Evolutionary conservation across 2,329 filamentous ascomycete species (phyloP), one percentile per base, ranked within the genome.

Genomic region (Fusarium austroafricanum): DNA sequence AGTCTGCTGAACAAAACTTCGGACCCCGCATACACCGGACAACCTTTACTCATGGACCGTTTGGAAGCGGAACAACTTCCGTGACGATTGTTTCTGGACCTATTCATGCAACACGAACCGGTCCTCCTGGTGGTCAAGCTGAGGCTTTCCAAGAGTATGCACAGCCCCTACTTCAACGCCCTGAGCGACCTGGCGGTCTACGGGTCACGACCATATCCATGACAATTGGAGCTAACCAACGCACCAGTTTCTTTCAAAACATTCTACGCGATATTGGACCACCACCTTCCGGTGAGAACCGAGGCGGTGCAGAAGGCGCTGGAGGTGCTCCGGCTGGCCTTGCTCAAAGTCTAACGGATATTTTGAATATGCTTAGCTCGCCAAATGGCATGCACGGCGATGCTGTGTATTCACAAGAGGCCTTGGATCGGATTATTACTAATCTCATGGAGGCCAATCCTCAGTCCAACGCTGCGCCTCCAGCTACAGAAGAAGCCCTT

Each of bases 371-470:
- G 23, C 77, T 89, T 38, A 84, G 83, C 53, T 85, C 86, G 15
- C 80, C 79, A n/a, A 81, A 83, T 58, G 84, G 81, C 10, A 79
- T 82, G 17, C 83, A 87, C 60, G 92, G 94, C 20, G 95, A 98
- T 77, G 92, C 90, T 10, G 95, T 97, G 2, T 96, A 95, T 77
- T 91, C 92, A 1, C 93, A 98, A 79, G 94, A 97, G 80, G 94
- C 92, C 4, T 83, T 98, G 31, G 95, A 99, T 76, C 88, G 91
- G 33, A 92, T 98, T 68, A 91, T 99, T 56, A 91, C 92, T 0
- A 88, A 92, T 71, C 83, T 98, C 42, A 96, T 97, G 90, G 95
- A 97, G 71, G 88, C 92, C 61, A 91, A 94, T 58, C 86, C 89
- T 3, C 86, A 86, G 52, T 91, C 90, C 2, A 93, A 91, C 70